Evolutionary conservation across 108 stramenopile genomes (phyloP).

Genomic region (Cyclostephanos tholiformis): DNA sequence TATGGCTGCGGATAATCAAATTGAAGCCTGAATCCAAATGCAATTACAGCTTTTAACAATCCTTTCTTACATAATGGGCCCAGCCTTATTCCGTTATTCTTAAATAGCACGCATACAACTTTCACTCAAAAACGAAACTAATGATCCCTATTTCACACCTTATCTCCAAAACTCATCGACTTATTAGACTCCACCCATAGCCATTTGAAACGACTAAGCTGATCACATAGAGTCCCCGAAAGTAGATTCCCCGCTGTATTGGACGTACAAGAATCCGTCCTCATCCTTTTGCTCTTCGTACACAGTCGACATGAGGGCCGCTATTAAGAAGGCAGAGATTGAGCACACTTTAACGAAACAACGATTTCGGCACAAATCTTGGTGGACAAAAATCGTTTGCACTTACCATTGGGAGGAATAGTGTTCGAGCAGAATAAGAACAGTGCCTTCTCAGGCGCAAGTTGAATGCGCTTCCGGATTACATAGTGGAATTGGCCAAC

Average conservation of each 20-base stretch:
- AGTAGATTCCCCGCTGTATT: conserved; percentile 97
- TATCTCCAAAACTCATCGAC: neutral
- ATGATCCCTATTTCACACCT: neutral
- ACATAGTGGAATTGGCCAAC: conserved; percentile 99
- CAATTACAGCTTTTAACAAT: too few species aligned
- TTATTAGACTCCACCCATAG: neutral
- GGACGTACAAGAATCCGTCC: conserved; percentile 99
- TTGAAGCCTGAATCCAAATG: neutral
- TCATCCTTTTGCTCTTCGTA: conserved; percentile 95
- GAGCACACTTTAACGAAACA: neutral
- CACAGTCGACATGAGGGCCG: conserved; percentile 96
- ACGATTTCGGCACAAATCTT: neutral
- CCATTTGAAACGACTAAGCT: neutral
- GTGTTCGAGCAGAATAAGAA: conserved; percentile 89
- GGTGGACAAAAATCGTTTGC: neutral
- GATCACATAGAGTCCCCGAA: conserved; percentile 69
- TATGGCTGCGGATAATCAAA: neutral
- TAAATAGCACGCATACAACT: too few species aligned
- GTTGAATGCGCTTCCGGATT: conserved; percentile 97
- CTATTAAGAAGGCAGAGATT: conserved; percentile 33
- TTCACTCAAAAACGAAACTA: neutral
- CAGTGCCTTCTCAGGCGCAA: conserved; percentile 89
- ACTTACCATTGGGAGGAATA: conserved; percentile 82
- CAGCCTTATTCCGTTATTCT: too few species aligned
- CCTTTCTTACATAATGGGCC: neutral